Evolutionary conservation across 805 yeast species (phyloP).

Genomic region (Ogataea wickerhamii): DNA sequence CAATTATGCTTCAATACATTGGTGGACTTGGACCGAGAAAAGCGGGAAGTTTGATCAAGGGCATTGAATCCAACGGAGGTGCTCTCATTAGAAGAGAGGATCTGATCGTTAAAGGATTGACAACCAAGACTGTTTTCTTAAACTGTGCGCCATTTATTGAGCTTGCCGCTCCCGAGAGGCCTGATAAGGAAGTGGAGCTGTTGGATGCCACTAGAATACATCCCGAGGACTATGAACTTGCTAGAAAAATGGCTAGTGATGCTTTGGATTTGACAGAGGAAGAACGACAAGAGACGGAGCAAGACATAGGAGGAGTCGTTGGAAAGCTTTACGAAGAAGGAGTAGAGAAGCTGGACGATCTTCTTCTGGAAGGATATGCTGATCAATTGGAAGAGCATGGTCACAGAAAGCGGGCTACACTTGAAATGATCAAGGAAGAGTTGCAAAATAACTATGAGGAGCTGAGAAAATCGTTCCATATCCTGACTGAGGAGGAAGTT

Average conservation of each 20-base stretch:
- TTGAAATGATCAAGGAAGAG: constrained; percentile 83
- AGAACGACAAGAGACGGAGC: constrained; percentile 72
- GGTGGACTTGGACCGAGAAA: constrained; percentile 96
- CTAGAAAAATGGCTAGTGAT: constrained; percentile 96
- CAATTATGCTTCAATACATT: constrained; percentile 69
- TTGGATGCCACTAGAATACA: constrained; percentile 95
- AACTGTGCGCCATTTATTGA: constrained; percentile 89
- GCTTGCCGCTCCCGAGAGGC: constrained; percentile 60
- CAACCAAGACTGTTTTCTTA: constrained; percentile 78
- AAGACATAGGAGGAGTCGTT: constrained; percentile 72
- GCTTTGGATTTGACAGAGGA: constrained; percentile 96
- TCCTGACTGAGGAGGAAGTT: constrained; percentile 63
- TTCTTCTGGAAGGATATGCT: constrained; percentile 88
- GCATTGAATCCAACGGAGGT: constrained; percentile 68
- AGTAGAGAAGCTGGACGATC: constrained; percentile 72
- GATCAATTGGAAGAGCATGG: constrained; percentile 80
- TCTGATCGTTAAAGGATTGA: constrained; percentile 72
- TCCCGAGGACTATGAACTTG: constrained; percentile 95
- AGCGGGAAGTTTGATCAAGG: constrained; percentile 80
- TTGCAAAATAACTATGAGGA: constrained; percentile 86
- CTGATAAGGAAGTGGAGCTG: constrained; percentile 64
- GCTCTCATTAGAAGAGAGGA: constrained; percentile 68
- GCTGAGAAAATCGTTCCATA: constrained; percentile 67
- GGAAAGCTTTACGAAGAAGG: constrained; percentile 69
- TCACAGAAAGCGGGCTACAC: constrained; percentile 70